Base-by-base conservation (phyloP, 805 yeast genomes). In the Candida loeiensis region DNA sequence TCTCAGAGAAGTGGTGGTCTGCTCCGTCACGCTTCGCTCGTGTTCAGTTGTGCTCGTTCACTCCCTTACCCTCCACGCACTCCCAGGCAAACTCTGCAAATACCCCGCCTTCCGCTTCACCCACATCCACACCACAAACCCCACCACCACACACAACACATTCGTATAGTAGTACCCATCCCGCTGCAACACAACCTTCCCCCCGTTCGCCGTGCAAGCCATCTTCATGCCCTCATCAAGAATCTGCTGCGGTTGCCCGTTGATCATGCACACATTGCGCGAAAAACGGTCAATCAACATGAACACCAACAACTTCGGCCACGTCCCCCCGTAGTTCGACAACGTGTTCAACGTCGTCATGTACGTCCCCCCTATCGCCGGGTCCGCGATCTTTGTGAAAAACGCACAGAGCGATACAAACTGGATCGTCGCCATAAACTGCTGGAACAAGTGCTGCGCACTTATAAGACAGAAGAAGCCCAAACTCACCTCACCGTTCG, bases 311-410 rank as follows among this genome's bases (percentile, higher is more conserved):
- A 87, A 66, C 40, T 88, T 74, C 2, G 99, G 99, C 99, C 99
- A 93, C 32, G 95, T 93, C 8, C 99, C 99, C 17, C 99, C 99
- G 43, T 91, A 73, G 58, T 93, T 93, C 30, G 95, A 80, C 35
- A 93, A 69, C 0, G 99, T 93, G 61, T 93, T 93, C 43, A 93
- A 69, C 0, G 95, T 82, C 0, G 99, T 93, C 98, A 93, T 91
- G 60, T 93, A 93, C 0, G 99, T 93, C 1, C 99, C 99, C 13
- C 99, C 99, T 52, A 93, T 86, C 14, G 80, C 64, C 0, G 99
- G 98, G 58, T 93, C 99, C 2, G 99, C 96, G 40, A 93, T 85
- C 51, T 82, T 80, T 2, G 97, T 91, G 63, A 91, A 97, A 71
- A 93, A 93, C 0, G 98, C 95, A 55, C 89, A 84, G 31, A 93